Evolutionary conservation across 2,329 filamentous ascomycete species (phyloP).

Genomic region (Fusarium oligoseptatum): DNA sequence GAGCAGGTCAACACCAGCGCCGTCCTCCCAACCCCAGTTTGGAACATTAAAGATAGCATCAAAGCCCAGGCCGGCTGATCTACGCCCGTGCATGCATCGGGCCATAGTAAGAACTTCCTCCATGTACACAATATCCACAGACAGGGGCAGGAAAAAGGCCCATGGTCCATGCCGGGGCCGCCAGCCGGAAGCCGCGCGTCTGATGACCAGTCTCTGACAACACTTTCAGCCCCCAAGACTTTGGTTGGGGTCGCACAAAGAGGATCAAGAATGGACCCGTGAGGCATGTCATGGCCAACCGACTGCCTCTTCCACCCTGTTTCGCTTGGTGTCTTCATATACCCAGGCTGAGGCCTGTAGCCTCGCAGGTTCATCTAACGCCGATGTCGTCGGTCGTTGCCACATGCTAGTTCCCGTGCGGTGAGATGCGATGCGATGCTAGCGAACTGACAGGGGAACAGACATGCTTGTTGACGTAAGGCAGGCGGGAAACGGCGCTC

Average conservation of each 20-base stretch:
- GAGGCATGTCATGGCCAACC: background rate
- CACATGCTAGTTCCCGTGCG: background rate
- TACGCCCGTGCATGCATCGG: conserved; percentile 15
- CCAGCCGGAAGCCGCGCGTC: conserved; percentile 7
- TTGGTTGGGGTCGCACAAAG: conserved; percentile 3
- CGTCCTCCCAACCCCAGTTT: background rate
- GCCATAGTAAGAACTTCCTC: conserved; percentile 4
- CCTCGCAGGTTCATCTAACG: conserved; percentile 4
- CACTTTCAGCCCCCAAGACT: background rate
- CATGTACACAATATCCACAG: conserved; percentile 5
- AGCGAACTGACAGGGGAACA: background rate
- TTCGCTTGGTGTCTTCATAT: background rate
- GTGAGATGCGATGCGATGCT: background rate
- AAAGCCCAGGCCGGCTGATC: conserved; percentile 16
- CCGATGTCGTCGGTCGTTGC: background rate
- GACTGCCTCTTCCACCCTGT: background rate
- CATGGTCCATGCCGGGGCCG: conserved; percentile 4
- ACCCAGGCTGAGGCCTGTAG: conserved; percentile 1
- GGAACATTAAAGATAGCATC: background rate
- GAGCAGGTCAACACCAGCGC: background rate
- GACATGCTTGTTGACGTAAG: background rate
- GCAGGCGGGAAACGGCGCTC: background rate
- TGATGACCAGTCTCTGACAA: conserved; percentile 8
- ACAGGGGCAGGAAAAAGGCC: background rate
- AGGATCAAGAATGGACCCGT: conserved; percentile 3